Evolutionary conservation across 495 filamentous ascomycete species (phyloP), one percentile per base, ranked within the genome.

Genomic region (Zalerion maritima): DNA sequence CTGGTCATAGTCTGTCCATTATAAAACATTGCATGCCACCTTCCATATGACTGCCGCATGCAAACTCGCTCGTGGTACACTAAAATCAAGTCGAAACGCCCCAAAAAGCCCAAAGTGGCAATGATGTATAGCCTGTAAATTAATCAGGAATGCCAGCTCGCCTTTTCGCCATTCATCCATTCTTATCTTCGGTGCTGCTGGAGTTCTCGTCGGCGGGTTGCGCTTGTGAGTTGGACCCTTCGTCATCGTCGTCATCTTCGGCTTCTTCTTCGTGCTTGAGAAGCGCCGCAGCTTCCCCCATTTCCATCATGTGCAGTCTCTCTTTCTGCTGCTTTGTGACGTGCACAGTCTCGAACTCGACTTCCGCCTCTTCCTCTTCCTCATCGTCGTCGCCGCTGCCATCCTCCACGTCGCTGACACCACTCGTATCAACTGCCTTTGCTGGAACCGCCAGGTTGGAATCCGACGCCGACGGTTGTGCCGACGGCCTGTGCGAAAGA

Each of bases 221-320:
- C n/a, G n/a, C n/a, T n/a, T n/a, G n/a, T n/a, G n/a, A n/a, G n/a
- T n/a, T n/a, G n/a, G n/a, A n/a, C n/a, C n/a, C n/a, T 45, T 48
- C 49, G 3, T 55, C 51, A 13, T 47, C 46, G 3, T 57, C 54
- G 0, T 34, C 30, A n/a, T 45, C 45, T 8, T 41, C 34, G 6
- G 25, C 16, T 19, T 31, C 21, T 3, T n/a, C n/a, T n/a, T 24
- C 15, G 11, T 40, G 28, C 9, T 52, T 48, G 13, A 46, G 34
- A 13, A 71, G 41, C 5, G 60, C 63, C 7, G 55, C 57, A 5
- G 65, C 67, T 32, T 71, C 67, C 21, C 57, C 59, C 10, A 56
- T 46, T 37, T 71, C 67, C 64, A 71, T 71, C 31, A 49, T 58
- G 32, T 68, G 65, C 13, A 71, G 52, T 21, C 55, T 57, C 33